These are phyloP conservation scores for Dillenia suffruticosa DNA, from an alignment of 164 flowering plant species.

Conservation along the genomic window DNA sequence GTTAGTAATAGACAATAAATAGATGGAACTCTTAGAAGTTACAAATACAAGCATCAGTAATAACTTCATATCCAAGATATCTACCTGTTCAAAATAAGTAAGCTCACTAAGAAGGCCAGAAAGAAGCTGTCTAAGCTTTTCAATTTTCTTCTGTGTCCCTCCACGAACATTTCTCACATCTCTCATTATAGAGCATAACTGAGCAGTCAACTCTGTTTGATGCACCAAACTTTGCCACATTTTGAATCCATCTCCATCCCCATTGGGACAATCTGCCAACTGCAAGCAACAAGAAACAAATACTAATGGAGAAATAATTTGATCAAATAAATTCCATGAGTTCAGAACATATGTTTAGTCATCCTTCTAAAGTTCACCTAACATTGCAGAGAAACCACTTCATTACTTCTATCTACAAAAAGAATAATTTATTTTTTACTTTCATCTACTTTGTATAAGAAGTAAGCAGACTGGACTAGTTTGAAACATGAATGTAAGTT, in stretches of 20 bases:
- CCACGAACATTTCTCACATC: constrained; percentile 97
- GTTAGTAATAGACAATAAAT: constrained; percentile 3
- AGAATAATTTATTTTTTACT: no score
- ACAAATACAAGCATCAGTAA: background rate
- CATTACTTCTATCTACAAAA: no score
- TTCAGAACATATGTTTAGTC: no score
- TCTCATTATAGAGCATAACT: constrained; percentile 84
- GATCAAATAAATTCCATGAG: no score
- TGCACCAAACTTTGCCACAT: constrained; percentile 97
- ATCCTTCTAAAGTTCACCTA: no score
- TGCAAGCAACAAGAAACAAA: constrained; percentile 19
- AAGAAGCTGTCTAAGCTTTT: constrained; percentile 93
- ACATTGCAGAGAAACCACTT: no score
- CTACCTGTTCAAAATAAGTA: constrained; percentile 94
- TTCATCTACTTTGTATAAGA: no score
- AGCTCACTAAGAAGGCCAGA: constrained; percentile 99
- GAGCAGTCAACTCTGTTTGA: constrained; percentile 96
- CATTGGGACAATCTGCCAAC: constrained; percentile 63
- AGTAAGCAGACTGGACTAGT: no score
- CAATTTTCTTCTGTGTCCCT: constrained; percentile 93
- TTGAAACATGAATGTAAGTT: no score
- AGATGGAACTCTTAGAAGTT: background rate
- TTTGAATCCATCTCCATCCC: constrained; percentile 80
- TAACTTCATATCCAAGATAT: constrained; percentile 4
- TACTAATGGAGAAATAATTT: background rate